phyloP scores from a whole-genome alignment of 1,284 basidiomycete genomes.

The Peniophora sp. region DNA sequence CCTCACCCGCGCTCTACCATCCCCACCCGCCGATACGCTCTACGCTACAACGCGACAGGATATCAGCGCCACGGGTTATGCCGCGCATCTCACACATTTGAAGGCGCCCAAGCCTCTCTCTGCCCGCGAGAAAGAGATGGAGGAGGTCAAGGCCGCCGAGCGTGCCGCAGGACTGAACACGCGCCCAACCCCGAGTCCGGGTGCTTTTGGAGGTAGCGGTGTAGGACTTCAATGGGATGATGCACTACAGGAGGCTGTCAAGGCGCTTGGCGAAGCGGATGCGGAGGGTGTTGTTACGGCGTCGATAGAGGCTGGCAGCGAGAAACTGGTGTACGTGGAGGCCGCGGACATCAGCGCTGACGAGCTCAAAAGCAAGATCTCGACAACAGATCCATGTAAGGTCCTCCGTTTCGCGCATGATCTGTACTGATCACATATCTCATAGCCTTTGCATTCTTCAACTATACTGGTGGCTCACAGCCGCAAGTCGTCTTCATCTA shows the following conservation, averaged over 20 bases:
- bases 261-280: constrained; percentile 27
- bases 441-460: constrained; percentile 67
- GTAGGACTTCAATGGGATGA: constrained; percentile 57
- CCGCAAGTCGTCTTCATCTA: constrained; percentile 79
- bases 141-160: constrained; percentile 69
- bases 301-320: constrained; percentile 48
- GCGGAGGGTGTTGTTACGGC: too few relatives aligned
- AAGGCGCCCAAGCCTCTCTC: constrained; percentile 76
- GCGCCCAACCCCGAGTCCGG: too few relatives aligned
- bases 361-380: constrained; percentile 39
- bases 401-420: neutral
- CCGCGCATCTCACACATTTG: constrained; percentile 65
- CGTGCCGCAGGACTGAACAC: constrained; percentile 28
- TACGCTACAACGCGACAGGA: constrained; percentile 77
- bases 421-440: constrained; percentile 9
- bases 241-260: constrained; percentile 58
- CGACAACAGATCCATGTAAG: constrained; percentile 45
- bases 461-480: constrained; percentile 41
- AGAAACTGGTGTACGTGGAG: constrained; percentile 43
- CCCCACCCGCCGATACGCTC: constrained; percentile 70
- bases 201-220: constrained; percentile 11
- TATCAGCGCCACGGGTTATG: constrained; percentile 59
- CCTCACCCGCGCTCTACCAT: constrained; percentile 70
- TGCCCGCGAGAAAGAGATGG: constrained; percentile 73
- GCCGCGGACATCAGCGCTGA: constrained; percentile 29